These are phyloP conservation scores for Torrubiellomyces zombiae DNA, from an alignment of 2,329 filamentous ascomycete genomes.

Conservation along the genomic window DNA sequence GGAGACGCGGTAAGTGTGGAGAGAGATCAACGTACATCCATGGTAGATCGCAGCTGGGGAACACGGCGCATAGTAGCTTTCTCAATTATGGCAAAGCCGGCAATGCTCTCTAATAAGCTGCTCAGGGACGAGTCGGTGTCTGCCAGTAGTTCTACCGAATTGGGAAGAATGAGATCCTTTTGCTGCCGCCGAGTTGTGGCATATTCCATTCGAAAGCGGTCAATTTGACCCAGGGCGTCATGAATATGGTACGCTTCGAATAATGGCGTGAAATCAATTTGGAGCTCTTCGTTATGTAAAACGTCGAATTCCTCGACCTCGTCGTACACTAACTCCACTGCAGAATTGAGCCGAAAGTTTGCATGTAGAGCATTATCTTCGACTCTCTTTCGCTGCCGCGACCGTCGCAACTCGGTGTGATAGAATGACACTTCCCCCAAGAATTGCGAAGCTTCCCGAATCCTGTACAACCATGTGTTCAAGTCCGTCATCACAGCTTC, in stretches of 20 bases:
- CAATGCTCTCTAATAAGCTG: conserved; percentile 80
- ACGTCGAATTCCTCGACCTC: conserved; percentile 93
- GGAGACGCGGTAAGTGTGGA: not conserved
- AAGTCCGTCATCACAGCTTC: conserved; percentile 94
- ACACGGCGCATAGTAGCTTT: conserved; percentile 80
- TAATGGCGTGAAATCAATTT: conserved; percentile 85
- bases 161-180: conserved; percentile 76
- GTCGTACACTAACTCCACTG: conserved; percentile 88
- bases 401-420: conserved; percentile 75
- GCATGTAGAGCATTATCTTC: conserved; percentile 59
- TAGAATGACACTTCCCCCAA: conserved; percentile 93
- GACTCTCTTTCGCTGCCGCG: conserved; percentile 66
- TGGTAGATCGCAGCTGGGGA: conserved; percentile 62
- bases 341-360: conserved; percentile 85
- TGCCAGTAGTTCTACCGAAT: conserved; percentile 56
- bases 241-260: conserved; percentile 96
- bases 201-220: conserved; percentile 83
- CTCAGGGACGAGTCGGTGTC: conserved; percentile 80
- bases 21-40: conserved; percentile 49
- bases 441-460: conserved; percentile 91
- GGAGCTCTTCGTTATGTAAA: conserved; percentile 83
- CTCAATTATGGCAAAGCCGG: conserved; percentile 92
- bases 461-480: conserved; percentile 91
- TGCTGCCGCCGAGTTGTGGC: conserved; percentile 79
- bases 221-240: conserved; percentile 79